Base-by-base conservation (phyloP, 371 early-diverging fungal genomes). In the Choanephora cucurbitarum region DNA sequence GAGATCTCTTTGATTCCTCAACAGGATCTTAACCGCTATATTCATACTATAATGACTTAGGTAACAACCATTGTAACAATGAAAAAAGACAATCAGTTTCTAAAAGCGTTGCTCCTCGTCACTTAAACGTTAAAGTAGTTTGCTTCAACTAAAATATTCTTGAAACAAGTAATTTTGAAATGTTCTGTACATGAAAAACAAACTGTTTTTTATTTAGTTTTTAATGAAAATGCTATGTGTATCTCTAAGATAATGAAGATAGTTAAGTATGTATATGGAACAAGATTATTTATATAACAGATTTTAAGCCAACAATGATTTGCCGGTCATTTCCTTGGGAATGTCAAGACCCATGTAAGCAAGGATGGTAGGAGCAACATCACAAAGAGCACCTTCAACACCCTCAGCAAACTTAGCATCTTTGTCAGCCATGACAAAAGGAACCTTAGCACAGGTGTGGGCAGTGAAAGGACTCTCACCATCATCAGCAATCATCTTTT, bases 291-390 rank as follows among this genome's bases (percentile, higher is more conserved):
- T 37, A 37, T 37, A 37, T 6, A 37, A 37, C 13, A 37, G 10
- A 13, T 37, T 22, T 49, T 65, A 65, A 60, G 65, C 59, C 66
- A 79, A 62, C 60, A 79, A 63, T 46, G 72, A 74, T 60, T 68
- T 58, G 19, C 99, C 99, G 32, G 94, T 93, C 99, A 99, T 99
- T 66, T 96, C 96, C 54, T 87, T 81, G 19, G 99, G 99, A 19
- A 89, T 70, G 46, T 88, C 85, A 49, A 99, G 70, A 21, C 96
- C 97, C 95, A 99, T 93, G 45, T 93, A 82, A 33, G 84, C 79
- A 42, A 99, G 85, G 49, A 99, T 72, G 2, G 99, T 99, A 33
- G 99, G 99, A 5, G 99, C 99, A 43, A 99, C 98, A 81, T 99
- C 99, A 67, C 92, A 91, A 44, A 99, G 84, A 49, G 93, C 89